Evolutionary conservation across 2,329 filamentous ascomycete species (phyloP), one percentile per base, ranked within the genome.

Genomic region (Monilinia polystroma): DNA sequence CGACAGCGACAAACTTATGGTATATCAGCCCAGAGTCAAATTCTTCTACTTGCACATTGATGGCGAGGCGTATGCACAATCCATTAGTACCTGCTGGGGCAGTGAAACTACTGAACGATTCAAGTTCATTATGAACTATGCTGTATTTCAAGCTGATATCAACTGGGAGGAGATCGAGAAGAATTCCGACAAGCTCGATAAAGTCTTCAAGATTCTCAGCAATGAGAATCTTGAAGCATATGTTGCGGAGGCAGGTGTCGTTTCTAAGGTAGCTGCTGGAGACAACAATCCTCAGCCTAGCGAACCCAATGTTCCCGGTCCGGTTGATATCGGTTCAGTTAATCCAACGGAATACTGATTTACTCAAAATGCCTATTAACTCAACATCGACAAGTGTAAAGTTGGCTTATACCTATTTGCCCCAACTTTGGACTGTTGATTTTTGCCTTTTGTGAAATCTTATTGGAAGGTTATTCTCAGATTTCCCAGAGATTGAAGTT

Each of bases 21-120:
- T 41, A 11, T 56, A 23, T 12, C 32, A 56, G n/a, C 32, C 54
- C 32, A 20, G 20, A 16, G 32, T 23, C 14, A 38, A 23, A 8
- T 56, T 41, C 20, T 35, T 56, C 11, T 56, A 56, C 32, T 38
- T 56, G 32, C 54, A n/a, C 20, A 56, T 41, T 11, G 54, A 56
- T 18, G 23, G 35, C 32, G 32, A 56, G 20, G 32, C 54, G 7
- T 56, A 56, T 18, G 14, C 20, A 12, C 20, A 56, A 23, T 18
- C 54, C 20, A 23, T 41, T 32, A 56, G 38, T 35, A 56, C 54
- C 20, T 56, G 54, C 54, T 23, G n/a, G 18, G n/a, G n/a, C 4
- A 41, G 6, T 35, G 32, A 56, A 41, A 6, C 54, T 14, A 56
- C 54, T 8, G 54, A 56, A 35, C 11, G 32, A 23, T 56, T 38